phyloP scores from a whole-genome alignment of 345 rosid species.

The Boechera stricta region DNA sequence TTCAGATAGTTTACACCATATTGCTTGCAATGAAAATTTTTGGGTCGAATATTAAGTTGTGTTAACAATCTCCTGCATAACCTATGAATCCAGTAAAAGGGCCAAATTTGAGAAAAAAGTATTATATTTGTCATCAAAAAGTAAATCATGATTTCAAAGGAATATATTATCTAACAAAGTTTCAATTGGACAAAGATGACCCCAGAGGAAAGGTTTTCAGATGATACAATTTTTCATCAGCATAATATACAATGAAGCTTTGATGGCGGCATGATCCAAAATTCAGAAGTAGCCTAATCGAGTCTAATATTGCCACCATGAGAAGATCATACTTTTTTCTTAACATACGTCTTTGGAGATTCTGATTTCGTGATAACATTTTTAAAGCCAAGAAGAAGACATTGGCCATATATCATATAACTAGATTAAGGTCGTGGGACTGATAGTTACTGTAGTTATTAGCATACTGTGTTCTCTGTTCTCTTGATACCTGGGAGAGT shows the following conservation, averaged over 20 bases:
- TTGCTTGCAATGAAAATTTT: too few species aligned
- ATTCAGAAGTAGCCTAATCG: constrained; percentile 10
- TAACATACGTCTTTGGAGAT: constrained; percentile 15
- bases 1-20: too few species aligned
- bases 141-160: constrained; percentile 9
- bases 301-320: constrained; percentile 31
- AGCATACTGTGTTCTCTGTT: constrained; percentile 11
- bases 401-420: constrained; percentile 14
- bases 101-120: too few species aligned
- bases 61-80: too few species aligned
- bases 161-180: constrained; percentile 19
- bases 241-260: constrained; percentile 31
- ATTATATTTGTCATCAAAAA: too few species aligned
- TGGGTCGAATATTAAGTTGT: too few species aligned
- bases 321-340: constrained; percentile 14
- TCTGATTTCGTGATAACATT: constrained; percentile 13
- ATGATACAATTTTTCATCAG: constrained; percentile 17
- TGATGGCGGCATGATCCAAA: constrained; percentile 30
- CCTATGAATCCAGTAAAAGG: too few species aligned
- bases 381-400: constrained; percentile 8
- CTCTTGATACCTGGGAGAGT: constrained; percentile 47
- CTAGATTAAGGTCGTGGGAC: constrained; percentile 7
- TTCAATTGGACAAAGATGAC: constrained; percentile 5
- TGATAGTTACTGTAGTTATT: constrained; percentile 6
- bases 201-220: constrained; percentile 2